Evolutionary conservation across 1,284 basidiomycete genomes (phyloP), one percentile per base, ranked within the genome.

Genomic region (Irpex rosettiformis): DNA sequence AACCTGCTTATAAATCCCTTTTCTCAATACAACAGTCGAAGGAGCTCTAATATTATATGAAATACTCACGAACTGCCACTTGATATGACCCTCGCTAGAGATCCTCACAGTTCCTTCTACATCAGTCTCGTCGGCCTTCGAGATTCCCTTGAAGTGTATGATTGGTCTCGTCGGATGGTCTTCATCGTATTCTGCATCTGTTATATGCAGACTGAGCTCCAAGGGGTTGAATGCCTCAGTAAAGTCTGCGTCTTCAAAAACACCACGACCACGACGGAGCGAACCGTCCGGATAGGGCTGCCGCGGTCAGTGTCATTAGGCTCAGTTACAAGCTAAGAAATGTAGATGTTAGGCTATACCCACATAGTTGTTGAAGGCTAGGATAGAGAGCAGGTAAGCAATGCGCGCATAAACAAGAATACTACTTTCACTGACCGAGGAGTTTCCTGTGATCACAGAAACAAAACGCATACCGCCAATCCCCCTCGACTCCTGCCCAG

Each of bases 381-480:
- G 5, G 13, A 24, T 21, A 1, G 30, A 10, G 18, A 16, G 2
- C 7, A 16, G 29, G 48, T 45, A 2, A 45, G 16, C 28, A 2
- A 52, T 58, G 16, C 58, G 30, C 13, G 2, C 56, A 42, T 25
- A n/a, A n/a, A n/a, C n/a, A n/a, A n/a, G 29, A 25, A 7, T 24
- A 2, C 22, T 6, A 6, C 24, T 1, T 30, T 2, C 24, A 66
- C 80, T 71, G 65, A 88, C 88, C 70, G 40, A 88, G 67, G 47
- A 89, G 73, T 47, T 83, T 82, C 5, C 82, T 72, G 66, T 89
- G 87, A 67, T 90, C 87, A 55, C 82, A 79, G 67, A 87, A 90
- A 58, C 80, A 84, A 64, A 88, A 89, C 28, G 80, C 79, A 7
- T 83, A 77, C 3, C 73, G 69, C 88, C 88, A 90, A 16, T 69